Conservation (phyloP, 257 asterid species). For the Lycium barbarum region DNA sequence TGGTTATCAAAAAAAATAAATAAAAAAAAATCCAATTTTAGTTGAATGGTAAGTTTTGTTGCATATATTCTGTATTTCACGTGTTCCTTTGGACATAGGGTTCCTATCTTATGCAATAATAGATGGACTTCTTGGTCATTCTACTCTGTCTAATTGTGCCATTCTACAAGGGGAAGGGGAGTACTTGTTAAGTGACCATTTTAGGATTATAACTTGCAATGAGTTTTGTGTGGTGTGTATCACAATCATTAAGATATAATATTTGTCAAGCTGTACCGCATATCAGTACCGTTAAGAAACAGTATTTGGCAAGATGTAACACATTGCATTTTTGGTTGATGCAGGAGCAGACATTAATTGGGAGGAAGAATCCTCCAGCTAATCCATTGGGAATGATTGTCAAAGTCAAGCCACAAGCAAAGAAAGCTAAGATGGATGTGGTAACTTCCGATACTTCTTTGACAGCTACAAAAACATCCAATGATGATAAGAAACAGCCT, state of each 20-base stretch:
- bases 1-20: no score
- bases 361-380: constrained; percentile 57
- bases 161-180: not conserved
- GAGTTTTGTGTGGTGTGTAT: not conserved
- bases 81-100: not conserved
- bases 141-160: not conserved
- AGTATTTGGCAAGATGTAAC: constrained; percentile 16
- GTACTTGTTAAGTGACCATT: not conserved
- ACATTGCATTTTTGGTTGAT: constrained; percentile 14
- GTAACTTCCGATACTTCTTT: constrained; percentile 38
- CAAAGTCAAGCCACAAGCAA: constrained; percentile 78
- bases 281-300: not conserved
- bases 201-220: not conserved
- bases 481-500: constrained; percentile 31
- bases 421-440: constrained; percentile 67
- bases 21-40: not conserved
- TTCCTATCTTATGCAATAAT: not conserved
- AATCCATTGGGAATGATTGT: constrained; percentile 61
- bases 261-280: constrained; percentile 4
- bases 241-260: not conserved
- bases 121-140: not conserved
- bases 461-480: constrained; percentile 17
- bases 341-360: constrained; percentile 56
- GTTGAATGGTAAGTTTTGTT: not conserved
- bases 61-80: not conserved